Conservation (phyloP, 2,329 filamentous ascomycete species). For the Zelopaecilomyces penicillatus region DNA sequence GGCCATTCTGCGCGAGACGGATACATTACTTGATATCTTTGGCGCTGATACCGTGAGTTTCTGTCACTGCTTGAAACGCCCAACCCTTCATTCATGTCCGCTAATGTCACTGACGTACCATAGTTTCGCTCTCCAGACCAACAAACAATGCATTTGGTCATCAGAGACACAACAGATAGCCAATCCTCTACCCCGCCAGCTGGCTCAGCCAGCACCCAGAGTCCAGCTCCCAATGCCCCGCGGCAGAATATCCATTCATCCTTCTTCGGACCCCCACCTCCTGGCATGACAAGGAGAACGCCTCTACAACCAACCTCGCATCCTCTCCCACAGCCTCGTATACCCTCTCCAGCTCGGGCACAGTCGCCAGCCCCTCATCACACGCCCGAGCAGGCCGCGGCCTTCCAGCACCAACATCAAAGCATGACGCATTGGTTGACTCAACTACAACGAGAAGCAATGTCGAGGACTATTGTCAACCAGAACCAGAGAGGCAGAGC, state of each 20-base stretch:
- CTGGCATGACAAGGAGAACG: slow-evolving; percentile 21
- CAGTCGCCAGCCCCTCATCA: slow-evolving; percentile 11
- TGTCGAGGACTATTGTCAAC: slow-evolving; percentile 31
- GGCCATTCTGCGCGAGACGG: slow-evolving; percentile 43
- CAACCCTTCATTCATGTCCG: background rate
- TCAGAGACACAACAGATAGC: slow-evolving; percentile 31
- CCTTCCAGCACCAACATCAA: slow-evolving; percentile 32
- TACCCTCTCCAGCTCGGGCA: slow-evolving; percentile 21
- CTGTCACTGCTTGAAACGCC: background rate
- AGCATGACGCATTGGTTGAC: slow-evolving; percentile 37
- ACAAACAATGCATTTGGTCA: slow-evolving; percentile 46
- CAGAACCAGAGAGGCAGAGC: slow-evolving; percentile 36
- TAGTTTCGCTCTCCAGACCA: slow-evolving; percentile 37
- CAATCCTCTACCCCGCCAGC: slow-evolving; percentile 17
- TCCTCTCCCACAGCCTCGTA: slow-evolving; percentile 20
- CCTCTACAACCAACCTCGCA: slow-evolving; percentile 16
- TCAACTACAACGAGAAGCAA: slow-evolving; percentile 39
- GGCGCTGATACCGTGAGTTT: slow-evolving; percentile 43
- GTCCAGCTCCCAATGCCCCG: slow-evolving; percentile 16
- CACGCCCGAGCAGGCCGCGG: slow-evolving; percentile 21
- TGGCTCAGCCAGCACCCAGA: slow-evolving; percentile 18
- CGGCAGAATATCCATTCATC: slow-evolving; percentile 7
- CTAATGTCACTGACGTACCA: slow-evolving; percentile 4
- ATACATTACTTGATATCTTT: slow-evolving; percentile 50
- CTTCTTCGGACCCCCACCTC: slow-evolving; percentile 16